Conservation (phyloP, 1,284 basidiomycete species). For the Ustilago curta region DNA sequence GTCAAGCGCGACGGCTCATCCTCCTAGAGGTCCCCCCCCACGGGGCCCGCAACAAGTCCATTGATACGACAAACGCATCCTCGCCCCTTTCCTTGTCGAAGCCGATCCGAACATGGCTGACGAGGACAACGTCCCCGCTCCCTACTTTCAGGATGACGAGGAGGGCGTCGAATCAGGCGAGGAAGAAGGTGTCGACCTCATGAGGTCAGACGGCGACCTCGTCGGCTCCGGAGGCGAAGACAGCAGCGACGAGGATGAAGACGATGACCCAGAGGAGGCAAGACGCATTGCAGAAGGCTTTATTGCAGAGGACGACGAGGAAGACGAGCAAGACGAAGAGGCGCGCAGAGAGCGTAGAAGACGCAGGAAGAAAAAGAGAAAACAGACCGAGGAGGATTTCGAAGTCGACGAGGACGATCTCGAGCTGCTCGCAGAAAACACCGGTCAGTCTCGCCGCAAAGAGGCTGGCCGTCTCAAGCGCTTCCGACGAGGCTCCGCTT, state of each 20-base stretch:
- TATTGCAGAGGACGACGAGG: constrained; percentile 68
- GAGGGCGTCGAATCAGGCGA: constrained; percentile 52
- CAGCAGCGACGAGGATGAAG: constrained; percentile 65
- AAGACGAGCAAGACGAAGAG: constrained; percentile 71
- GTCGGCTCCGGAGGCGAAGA: constrained; percentile 62
- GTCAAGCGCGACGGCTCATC: not conserved
- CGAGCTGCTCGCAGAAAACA: constrained; percentile 93
- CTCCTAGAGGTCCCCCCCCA: too few relatives aligned
- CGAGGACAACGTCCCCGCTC: constrained; percentile 43
- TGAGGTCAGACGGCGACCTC: constrained; percentile 62
- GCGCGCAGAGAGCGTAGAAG: constrained; percentile 76
- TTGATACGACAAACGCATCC: too few relatives aligned
- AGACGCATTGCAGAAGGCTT: constrained; percentile 66
- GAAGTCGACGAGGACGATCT: constrained; percentile 94
- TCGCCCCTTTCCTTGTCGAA: not conserved
- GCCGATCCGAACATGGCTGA: constrained; percentile 34
- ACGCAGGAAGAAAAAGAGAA: constrained; percentile 56
- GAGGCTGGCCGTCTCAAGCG: constrained; percentile 61
- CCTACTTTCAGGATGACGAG: constrained; percentile 55
- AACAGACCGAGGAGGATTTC: constrained; percentile 73
- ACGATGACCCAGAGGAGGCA: constrained; percentile 68
- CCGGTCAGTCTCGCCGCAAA: constrained; percentile 74
- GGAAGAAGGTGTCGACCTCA: constrained; percentile 64
- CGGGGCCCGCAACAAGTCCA: too few relatives aligned
- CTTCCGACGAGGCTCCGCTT: constrained; percentile 72